Percentiles rank a stretch among this genome's conserved stretches.
phyloP scores from a whole-genome alignment of 225 moss, liverwort and hornwort species.

The Physcomitrellopsis africana region DNA sequence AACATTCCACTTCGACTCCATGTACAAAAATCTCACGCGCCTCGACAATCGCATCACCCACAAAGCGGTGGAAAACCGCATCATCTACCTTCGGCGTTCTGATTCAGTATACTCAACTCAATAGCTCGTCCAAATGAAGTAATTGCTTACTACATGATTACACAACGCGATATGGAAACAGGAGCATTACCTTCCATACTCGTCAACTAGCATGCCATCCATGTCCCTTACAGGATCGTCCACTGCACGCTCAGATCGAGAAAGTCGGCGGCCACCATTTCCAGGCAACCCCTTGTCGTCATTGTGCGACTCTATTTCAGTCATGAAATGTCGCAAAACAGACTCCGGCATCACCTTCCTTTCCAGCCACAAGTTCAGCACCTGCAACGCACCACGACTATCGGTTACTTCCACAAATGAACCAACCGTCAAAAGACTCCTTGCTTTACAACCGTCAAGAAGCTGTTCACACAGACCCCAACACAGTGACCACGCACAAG shows the following conservation, averaged over 20 bases:
- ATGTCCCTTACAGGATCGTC: slow-evolving; percentile 98
- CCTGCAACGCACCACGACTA: slow-evolving; percentile 46
- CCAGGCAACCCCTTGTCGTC: slow-evolving; percentile 72
- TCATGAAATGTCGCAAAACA: slow-evolving; percentile 88
- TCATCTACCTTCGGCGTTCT: not conserved
- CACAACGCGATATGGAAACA: slow-evolving; percentile 11
- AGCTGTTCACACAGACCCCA: not conserved
- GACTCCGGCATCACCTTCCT: slow-evolving; percentile 87
- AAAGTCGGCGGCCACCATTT: slow-evolving; percentile 80
- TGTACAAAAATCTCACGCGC: not conserved
- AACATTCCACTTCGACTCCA: not conserved
- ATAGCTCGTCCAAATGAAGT: slow-evolving; percentile 6
- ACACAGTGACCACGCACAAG: not conserved
- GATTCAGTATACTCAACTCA: not conserved
- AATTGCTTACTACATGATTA: slow-evolving; percentile 2
- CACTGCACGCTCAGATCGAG: slow-evolving; percentile 95
- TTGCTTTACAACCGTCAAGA: not conserved
- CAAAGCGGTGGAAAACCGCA: slow-evolving; percentile 10
- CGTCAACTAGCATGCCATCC: slow-evolving; percentile 99
- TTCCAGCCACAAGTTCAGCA: slow-evolving; percentile 93
- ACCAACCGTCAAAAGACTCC: not conserved
- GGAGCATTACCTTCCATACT: slow-evolving; percentile 84
- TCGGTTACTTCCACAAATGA: not conserved
- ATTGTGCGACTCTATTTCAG: slow-evolving; percentile 92
- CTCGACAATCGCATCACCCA: not conserved